phyloP scores from a whole-genome alignment of 2,329 filamentous ascomycete species.

The Xylaria polymorpha region DNA sequence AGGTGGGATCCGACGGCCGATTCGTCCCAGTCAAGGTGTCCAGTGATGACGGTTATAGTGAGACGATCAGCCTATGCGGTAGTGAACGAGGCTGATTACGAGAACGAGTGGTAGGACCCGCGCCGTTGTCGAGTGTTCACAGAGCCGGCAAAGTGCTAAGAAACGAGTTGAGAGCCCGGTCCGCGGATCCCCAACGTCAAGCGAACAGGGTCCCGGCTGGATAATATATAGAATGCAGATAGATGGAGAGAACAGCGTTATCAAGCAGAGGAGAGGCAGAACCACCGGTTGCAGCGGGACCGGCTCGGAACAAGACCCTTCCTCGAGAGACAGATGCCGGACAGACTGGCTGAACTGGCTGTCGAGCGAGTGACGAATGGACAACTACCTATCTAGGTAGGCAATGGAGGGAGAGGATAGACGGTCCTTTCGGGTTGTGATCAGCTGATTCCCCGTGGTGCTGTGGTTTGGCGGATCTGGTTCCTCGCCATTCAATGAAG shows the following conservation, averaged over 20 bases:
- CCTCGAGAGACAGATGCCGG: conserved; percentile 15
- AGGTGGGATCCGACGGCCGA: conserved; percentile 14
- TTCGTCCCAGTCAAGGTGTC: neutral
- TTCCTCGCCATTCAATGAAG: neutral
- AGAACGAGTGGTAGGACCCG: conserved; percentile 19
- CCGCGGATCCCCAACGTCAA: conserved; percentile 8
- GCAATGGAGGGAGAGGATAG: conserved; percentile 17
- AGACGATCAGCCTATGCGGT: conserved; percentile 12
- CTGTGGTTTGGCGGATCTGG: conserved; percentile 2
- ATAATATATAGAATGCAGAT: conserved; percentile 11
- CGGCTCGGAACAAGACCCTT: conserved; percentile 20
- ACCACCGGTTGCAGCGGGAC: conserved; percentile 21
- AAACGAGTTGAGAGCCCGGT: conserved; percentile 1
- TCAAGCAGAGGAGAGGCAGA: conserved; percentile 11
- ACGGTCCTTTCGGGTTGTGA: conserved; percentile 16
- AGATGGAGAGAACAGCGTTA: conserved; percentile 5
- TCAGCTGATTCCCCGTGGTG: conserved; percentile 35
- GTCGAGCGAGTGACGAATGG: conserved; percentile 10
- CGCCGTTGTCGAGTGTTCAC: conserved; percentile 22
- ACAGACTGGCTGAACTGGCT: neutral
- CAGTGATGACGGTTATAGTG: conserved; percentile 2
- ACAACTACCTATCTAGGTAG: conserved; percentile 18
- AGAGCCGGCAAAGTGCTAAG: conserved; percentile 10
- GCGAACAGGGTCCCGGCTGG: conserved; percentile 2
- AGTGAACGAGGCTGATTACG: conserved; percentile 27